Evolutionary conservation across 306 rosid genomes (phyloP).

Genomic region (Comarum palustre): DNA sequence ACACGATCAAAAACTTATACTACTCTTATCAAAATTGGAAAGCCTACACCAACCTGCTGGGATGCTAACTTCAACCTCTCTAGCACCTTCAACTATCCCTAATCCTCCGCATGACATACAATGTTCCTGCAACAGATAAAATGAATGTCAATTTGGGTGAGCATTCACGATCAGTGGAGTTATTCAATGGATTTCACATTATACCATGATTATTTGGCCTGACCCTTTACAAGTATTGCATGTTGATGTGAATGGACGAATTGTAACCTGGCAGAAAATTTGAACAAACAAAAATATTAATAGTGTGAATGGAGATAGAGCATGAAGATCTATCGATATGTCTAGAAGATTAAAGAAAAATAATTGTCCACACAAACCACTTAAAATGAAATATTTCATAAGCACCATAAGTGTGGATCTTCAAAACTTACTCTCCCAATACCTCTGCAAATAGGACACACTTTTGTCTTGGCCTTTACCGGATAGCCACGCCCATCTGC

Average conservation of each 20-base stretch:
- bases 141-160: slow-evolving; percentile 18
- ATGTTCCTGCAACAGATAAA: slow-evolving; percentile 53
- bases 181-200: slow-evolving; percentile 19
- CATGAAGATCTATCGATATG: slow-evolving; percentile 9
- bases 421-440: slow-evolving; percentile 83
- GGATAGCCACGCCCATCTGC: slow-evolving; percentile 86
- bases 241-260: slow-evolving; percentile 90
- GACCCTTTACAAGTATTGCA: slow-evolving; percentile 86
- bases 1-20: background rate
- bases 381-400: slow-evolving; percentile 23
- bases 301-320: background rate
- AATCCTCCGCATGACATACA: slow-evolving; percentile 77
- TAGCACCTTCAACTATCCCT: slow-evolving; percentile 75
- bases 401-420: slow-evolving; percentile 25
- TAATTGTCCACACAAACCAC: slow-evolving; percentile 20
- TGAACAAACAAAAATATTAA: background rate
- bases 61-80: slow-evolving; percentile 73
- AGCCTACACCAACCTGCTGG: slow-evolving; percentile 76
- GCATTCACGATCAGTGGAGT: slow-evolving; percentile 18
- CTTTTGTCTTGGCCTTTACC: slow-evolving; percentile 55
- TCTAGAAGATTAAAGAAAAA: background rate
- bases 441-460: slow-evolving; percentile 90
- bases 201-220: slow-evolving; percentile 71
- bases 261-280: slow-evolving; percentile 61
- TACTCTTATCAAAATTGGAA: slow-evolving; percentile 19